A percentile compares a stretch with the other conserved stretches of the same genome.
These are phyloP conservation scores for Clitopilus hobsonii DNA, from an alignment of 768 basidiomycete species.

Conservation along the genomic window DNA sequence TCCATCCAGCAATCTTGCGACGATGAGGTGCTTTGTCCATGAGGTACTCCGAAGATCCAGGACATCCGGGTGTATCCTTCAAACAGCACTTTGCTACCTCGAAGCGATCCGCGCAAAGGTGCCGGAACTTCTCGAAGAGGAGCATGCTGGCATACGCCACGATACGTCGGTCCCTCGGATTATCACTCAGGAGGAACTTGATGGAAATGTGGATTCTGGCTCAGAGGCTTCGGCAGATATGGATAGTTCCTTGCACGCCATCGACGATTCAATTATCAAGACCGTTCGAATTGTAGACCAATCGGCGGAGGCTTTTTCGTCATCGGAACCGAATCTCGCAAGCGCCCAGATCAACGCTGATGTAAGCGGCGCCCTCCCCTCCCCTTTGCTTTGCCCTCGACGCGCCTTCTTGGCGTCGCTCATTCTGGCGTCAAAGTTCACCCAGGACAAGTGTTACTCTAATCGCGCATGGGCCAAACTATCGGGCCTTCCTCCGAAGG, in stretches of 20 bases:
- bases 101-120: slow-evolving; percentile 76
- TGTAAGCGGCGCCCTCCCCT: slow-evolving; percentile 42
- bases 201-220: slow-evolving; percentile 14
- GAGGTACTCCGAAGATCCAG: slow-evolving; percentile 85
- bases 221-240: neutral
- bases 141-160: slow-evolving; percentile 39
- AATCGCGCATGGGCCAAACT: slow-evolving; percentile 94
- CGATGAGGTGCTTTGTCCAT: slow-evolving; percentile 77
- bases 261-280: slow-evolving; percentile 18
- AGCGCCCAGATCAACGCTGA: neutral
- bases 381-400: slow-evolving; percentile 82
- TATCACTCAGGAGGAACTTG: slow-evolving; percentile 6
- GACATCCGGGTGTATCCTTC: slow-evolving; percentile 78
- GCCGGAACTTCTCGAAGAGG: slow-evolving; percentile 53
- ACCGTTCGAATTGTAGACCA: slow-evolving; percentile 39
- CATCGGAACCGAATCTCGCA: neutral
- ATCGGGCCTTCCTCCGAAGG: slow-evolving; percentile 78
- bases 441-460: slow-evolving; percentile 90
- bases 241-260: neutral
- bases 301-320: slow-evolving; percentile 13
- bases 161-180: slow-evolving; percentile 34
- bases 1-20: slow-evolving; percentile 38
- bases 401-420: slow-evolving; percentile 85
- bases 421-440: slow-evolving; percentile 88
- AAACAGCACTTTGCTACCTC: slow-evolving; percentile 84